phyloP scores from a whole-genome alignment of 805 yeast genomes.

The Debaryomyces hansenii region DNA sequence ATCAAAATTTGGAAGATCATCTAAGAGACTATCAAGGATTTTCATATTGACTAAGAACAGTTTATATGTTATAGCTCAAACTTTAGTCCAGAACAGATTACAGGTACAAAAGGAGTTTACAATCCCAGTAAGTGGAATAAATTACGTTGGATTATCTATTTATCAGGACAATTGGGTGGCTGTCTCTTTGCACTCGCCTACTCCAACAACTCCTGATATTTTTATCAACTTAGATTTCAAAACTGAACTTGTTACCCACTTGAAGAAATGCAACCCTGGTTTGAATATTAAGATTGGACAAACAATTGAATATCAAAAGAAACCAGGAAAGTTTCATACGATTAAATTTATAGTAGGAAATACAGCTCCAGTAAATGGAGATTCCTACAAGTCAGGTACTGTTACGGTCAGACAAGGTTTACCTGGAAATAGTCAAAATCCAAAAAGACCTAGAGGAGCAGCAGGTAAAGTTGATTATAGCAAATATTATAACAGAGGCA shows the following conservation, averaged over 20 bases:
- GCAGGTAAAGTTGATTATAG: conserved; percentile 40
- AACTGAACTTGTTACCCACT: conserved; percentile 80
- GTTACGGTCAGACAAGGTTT: conserved; percentile 79
- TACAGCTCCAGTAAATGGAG: conserved; percentile 66
- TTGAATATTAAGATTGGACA: conserved; percentile 67
- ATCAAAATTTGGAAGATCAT: conserved; percentile 90
- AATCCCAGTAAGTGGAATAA: conserved; percentile 59
- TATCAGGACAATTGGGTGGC: conserved; percentile 95
- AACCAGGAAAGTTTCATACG: conserved; percentile 78
- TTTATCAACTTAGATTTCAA: conserved; percentile 80
- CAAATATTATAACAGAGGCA: conserved; percentile 40
- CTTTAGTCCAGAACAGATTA: conserved; percentile 57
- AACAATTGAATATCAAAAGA: conserved; percentile 80
- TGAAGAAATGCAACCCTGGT: conserved; percentile 60
- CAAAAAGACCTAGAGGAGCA: conserved; percentile 69
- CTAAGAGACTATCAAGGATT: conserved; percentile 71
- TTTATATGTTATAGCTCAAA: conserved; percentile 73
- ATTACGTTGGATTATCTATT: conserved; percentile 65
- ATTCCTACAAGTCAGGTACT: conserved; percentile 82
- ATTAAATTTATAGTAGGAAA: conserved; percentile 63
- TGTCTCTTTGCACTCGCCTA: conserved; percentile 47
- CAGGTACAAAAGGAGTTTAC: conserved; percentile 62
- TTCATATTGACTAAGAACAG: conserved; percentile 64
- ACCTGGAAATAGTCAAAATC: conserved; percentile 70
- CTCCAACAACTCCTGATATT: conserved; percentile 67